phyloP scores from a whole-genome alignment of 495 filamentous ascomycete species.

The Penicillium bovifimosum region DNA sequence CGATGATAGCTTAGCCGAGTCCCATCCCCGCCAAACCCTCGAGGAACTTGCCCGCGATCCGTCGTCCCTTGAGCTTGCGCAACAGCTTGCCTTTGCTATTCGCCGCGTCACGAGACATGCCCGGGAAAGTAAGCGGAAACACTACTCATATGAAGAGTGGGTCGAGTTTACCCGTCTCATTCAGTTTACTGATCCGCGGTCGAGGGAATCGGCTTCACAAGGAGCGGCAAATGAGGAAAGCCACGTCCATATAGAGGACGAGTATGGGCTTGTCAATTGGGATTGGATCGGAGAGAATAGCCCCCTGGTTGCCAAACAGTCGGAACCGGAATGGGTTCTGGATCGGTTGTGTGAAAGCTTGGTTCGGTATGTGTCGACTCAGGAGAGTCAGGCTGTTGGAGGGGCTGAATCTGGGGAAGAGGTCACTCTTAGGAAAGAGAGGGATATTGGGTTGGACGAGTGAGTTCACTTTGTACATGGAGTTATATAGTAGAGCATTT shows the following conservation, averaged over 20 bases:
- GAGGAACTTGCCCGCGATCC: slow-evolving; percentile 40
- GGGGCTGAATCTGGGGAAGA: slow-evolving; percentile 14
- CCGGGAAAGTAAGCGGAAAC: slow-evolving; percentile 30
- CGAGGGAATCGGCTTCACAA: slow-evolving; percentile 2
- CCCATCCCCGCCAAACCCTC: slow-evolving; percentile 30
- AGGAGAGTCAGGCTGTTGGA: slow-evolving; percentile 10
- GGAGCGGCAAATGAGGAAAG: neutral
- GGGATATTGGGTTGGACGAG: slow-evolving; percentile 26
- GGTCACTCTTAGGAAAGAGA: slow-evolving; percentile 24
- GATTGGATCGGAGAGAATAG: slow-evolving; percentile 64
- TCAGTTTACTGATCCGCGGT: slow-evolving; percentile 45
- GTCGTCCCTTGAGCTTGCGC: slow-evolving; percentile 40
- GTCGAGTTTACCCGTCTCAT: slow-evolving; percentile 57
- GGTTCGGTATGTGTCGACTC: slow-evolving; percentile 45
- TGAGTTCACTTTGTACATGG: neutral
- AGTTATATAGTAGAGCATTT: no score
- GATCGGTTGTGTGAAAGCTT: slow-evolving; percentile 56
- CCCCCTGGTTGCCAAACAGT: slow-evolving; percentile 52
- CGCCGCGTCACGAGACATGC: slow-evolving; percentile 45
- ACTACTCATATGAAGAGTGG: slow-evolving; percentile 61
- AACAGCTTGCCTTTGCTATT: slow-evolving; percentile 51
- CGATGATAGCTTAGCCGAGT: neutral
- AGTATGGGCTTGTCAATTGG: slow-evolving; percentile 55
- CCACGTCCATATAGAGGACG: slow-evolving; percentile 38
- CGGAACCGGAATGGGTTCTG: slow-evolving; percentile 57